Base-by-base conservation (phyloP, 192 early-diverging fungal genomes). In the Backusella morwellensis region DNA sequence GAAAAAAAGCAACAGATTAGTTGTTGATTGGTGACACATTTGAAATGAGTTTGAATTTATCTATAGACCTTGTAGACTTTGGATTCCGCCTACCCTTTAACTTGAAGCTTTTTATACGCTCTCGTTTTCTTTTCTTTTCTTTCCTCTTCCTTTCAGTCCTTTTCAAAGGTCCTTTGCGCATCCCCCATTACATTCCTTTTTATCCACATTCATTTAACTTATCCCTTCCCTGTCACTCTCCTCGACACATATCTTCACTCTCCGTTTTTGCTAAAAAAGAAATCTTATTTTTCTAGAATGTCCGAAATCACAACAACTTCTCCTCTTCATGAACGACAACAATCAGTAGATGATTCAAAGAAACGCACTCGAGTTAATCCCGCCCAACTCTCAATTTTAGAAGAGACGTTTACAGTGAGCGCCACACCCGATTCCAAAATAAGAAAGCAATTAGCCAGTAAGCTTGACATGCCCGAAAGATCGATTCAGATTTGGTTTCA, bases 401-500 rank as follows among this genome's bases (percentile, higher is more conserved):
- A 91, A 83, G 89, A 93, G 42, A 91, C 92, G 2, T 94, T 92
- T 68, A 77, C 78, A 68, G 82, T 84, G 19, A 88, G 91, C 73
- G 80, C 91, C 8, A 90, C 90, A 21, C 93, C 93, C 35, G 88
- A 87, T 70, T 82, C 86, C 17, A 88, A 90, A 42, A 84, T 90
- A 52, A 87, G 93, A 7, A 88, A 93, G 74, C 85, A 85, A 17
- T 80, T 95, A 15, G 91, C 91, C 35, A 83, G 87, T 75, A 84
- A 85, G 34, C 78, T 94, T 21, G 87, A 90, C 54, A 92, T 95
- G 91, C 86, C 90, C 3, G 84, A 87, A 52, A 85, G 93, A 41
- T 87, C 92, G 34, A 90, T 95, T 73, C 93, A 95, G 73, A 93
- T 95, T 42, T 95, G 93, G 93, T 95, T 95, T 80, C 93, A 95